Evolutionary conservation across 2,329 filamentous ascomycete genomes (phyloP), one percentile per base, ranked within the genome.

Genomic region (Colletotrichum lindemuthianum): DNA sequence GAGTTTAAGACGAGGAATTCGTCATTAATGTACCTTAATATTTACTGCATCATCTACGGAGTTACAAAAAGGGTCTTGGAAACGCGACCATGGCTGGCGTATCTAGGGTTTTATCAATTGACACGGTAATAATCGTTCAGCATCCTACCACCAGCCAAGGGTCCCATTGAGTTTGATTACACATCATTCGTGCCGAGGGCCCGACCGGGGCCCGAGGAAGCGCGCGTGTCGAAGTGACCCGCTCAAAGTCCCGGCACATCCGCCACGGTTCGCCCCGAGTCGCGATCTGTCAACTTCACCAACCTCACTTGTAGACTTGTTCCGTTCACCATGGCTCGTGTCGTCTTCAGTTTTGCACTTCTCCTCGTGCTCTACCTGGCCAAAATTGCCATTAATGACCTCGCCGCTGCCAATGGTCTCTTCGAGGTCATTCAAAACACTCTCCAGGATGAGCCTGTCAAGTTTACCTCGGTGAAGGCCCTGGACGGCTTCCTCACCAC

Each of bases 401-500:
- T 61, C 13, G 37, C 39, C 34, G 15, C 34, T 8, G 51, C 58
- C 36, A 52, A 65, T 54, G 63, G 63, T 15, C 45, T 65, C 36
- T n/a, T 11, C 9, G 36, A 24, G 6, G n/a, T n/a, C 44, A 4
- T 60, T 12, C 8, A 33, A 6, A 13, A 43, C 24, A 11, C 33
- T 6, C 51, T 61, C 32, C 15, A 41, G 12, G 51, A 11, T 15
- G 47, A 63, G 36, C 63, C 58, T 2, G 52, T 57, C 15, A 40
- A n/a, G 15, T 68, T 71, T 24, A 72, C 70, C 24, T 66, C 70
- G 9, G 7, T 70, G 24, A 54, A 53, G 8, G 52, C 50, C 5
- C 36, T 72, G 2, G 71, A 73, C 32, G 34, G 24, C 11, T 37
- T 69, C 6, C 48, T 71, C 39, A 63, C 60, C 11, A 56, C 66